Conservation (phyloP, 176 grass and related monocot species). For the Poa annua region DNA sequence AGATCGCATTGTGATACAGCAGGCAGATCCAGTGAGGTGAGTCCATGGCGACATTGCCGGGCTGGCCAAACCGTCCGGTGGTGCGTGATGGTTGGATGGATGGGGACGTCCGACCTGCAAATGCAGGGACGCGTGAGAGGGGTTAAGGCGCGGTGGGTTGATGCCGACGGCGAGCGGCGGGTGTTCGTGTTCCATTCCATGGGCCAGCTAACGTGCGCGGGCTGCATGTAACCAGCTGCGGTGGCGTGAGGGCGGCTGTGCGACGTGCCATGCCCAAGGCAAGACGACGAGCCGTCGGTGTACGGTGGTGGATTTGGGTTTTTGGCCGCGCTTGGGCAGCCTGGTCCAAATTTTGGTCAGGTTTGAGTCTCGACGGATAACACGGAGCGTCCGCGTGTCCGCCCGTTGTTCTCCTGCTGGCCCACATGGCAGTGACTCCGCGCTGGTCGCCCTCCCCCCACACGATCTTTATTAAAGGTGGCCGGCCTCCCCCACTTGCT, state of each 20-base stretch:
- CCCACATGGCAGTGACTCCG: too few species aligned
- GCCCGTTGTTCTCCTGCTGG: too few species aligned
- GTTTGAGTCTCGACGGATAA: too few species aligned
- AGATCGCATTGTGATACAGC: neutral
- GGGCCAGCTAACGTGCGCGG: neutral
- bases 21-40: neutral
- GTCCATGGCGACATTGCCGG: neutral
- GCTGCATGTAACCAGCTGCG: constrained; percentile 14
- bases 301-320: constrained; percentile 38
- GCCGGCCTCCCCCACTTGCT: too few species aligned
- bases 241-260: neutral
- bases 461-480: too few species aligned
- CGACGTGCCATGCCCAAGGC: neutral
- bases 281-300: constrained; percentile 24
- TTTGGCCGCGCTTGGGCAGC: constrained; percentile 28
- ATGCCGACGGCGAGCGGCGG: neutral
- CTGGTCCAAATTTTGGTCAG: too few species aligned
- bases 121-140: constrained; percentile 26
- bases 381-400: too few species aligned
- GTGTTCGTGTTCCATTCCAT: neutral
- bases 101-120: constrained; percentile 26
- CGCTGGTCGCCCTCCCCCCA: too few species aligned
- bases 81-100: neutral
- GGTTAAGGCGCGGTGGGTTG: neutral
- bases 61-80: neutral